Percentiles rank a stretch among this genome's conserved stretches.
phyloP scores from a whole-genome alignment of 805 yeast species.

The Candida xyloterini region DNA sequence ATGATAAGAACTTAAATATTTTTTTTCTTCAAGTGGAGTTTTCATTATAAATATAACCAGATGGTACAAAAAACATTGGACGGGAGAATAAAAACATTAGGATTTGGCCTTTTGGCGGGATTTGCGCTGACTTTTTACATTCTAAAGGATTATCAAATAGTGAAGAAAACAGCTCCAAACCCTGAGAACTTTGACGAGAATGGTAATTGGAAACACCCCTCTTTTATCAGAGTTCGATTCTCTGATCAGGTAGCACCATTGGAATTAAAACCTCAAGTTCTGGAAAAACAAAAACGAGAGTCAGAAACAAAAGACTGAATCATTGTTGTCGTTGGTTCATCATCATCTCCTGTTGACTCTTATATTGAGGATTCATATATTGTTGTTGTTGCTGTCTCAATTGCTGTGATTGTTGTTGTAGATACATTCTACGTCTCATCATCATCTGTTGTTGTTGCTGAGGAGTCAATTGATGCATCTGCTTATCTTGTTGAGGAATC shows the following conservation, averaged over 20 bases:
- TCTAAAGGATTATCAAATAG: constrained; percentile 34
- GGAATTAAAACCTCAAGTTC: constrained; percentile 36
- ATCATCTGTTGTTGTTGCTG: constrained; percentile 24
- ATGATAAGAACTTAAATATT: constrained; percentile 17
- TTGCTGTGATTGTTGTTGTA: constrained; percentile 26
- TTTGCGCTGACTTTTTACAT: constrained; percentile 27
- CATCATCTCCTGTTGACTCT: constrained; percentile 25
- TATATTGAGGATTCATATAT: constrained; percentile 19
- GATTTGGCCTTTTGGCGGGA: constrained; percentile 28
- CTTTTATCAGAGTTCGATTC: constrained; percentile 35
- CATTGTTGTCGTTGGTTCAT: constrained; percentile 22
- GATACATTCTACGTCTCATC: constrained; percentile 21
- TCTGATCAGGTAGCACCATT: constrained; percentile 36
- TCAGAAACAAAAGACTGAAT: constrained; percentile 1
- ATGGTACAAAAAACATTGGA: constrained; percentile 22
- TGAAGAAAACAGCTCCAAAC: constrained; percentile 40
- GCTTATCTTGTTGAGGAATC: constrained; percentile 16
- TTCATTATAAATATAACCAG: not conserved
- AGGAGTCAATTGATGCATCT: constrained; percentile 20
- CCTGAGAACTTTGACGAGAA: constrained; percentile 37
- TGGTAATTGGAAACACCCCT: constrained; percentile 37
- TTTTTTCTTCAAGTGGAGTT: constrained; percentile 7
- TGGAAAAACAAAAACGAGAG: constrained; percentile 14
- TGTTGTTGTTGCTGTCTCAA: constrained; percentile 23
- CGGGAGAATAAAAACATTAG: constrained; percentile 30